phyloP scores from a whole-genome alignment of 2,329 filamentous ascomycete species.

The Colletotrichum orchidophilum region DNA sequence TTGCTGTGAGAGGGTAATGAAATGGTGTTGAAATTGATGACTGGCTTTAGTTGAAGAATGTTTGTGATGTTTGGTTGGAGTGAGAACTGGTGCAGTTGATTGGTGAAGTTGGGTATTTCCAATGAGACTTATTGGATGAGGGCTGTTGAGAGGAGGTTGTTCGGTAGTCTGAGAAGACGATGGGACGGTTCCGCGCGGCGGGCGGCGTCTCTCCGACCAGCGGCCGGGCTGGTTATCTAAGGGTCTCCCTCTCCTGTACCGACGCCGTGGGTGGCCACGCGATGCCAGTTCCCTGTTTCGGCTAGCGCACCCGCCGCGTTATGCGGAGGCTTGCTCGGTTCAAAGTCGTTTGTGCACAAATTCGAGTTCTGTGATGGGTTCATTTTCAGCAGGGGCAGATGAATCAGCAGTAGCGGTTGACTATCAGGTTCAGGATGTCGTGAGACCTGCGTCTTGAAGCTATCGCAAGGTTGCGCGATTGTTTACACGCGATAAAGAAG shows the following conservation, averaged over 20 bases:
- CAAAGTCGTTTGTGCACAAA: not conserved
- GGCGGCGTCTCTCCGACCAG: conserved; percentile 25
- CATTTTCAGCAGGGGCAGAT: no score
- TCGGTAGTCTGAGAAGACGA: not conserved
- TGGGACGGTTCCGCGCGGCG: conserved; percentile 15
- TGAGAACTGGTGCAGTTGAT: not conserved
- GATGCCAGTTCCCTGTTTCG: conserved; percentile 4
- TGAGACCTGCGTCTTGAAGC: no score
- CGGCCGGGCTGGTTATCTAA: conserved; percentile 28
- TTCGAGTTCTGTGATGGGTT: not conserved
- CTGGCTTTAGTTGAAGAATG: no score
- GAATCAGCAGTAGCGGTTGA: no score
- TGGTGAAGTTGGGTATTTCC: not conserved
- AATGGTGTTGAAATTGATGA: no score
- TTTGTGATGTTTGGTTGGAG: not conserved
- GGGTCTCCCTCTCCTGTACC: no score
- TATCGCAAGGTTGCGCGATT: no score
- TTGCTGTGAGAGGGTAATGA: not conserved
- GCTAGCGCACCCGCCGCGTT: conserved; percentile 6
- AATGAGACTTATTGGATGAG: not conserved
- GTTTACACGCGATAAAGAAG: no score
- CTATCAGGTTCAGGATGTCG: no score
- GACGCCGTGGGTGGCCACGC: not conserved
- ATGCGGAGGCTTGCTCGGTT: no score
- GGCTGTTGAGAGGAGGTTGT: not conserved